Base-by-base conservation (phyloP, 371 early-diverging fungal genomes). In the Lichtheimia ornata region DNA sequence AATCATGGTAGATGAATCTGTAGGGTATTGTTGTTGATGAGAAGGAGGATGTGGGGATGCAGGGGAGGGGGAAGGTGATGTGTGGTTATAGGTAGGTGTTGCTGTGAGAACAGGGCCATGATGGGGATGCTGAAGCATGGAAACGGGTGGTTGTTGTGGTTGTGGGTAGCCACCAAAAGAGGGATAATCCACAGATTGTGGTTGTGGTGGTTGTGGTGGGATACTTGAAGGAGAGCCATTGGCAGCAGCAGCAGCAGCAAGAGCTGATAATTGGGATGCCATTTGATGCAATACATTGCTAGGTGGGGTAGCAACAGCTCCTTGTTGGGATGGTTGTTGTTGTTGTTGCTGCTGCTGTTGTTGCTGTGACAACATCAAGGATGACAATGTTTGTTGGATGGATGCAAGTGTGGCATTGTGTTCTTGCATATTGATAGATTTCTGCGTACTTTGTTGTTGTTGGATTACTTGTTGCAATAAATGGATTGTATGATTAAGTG, bases 341-440 rank as follows among this genome's bases (percentile, higher is more conserved):
- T 25, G 52, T 15, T 52, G 52, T 27, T 52, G 50, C 50, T 15
- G 50, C 22, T 50, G 50, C 4, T 50, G 50, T 50, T 50, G n/a
- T 17, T 50, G 50, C 22, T 50, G 52, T 6, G 47, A 47, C 11
- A 18, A n/a, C 22, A 47, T 47, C 5, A 22, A n/a, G 7, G 47
- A 47, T 22, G 47, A n/a, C 17, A 47, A 47, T 18, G n/a, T 47
- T 47, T 22, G 47, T 47, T 47, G 47, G 22, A 47, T 47, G 22
- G 47, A 18, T n/a, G n/a, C 47, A 13, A 47, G n/a, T 17, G 22
- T 47, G 12, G 47, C 47, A 47, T 47, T 47, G 14, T 35, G 35
- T 11, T 35, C 35, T 35, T 35, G 35, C 2, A 35, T 6, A 35
- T 35, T 28, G 4, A 28, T 28, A 28, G 28, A 28, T 28, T 28